Conservation (phyloP, 306 rosid species). For the Quillaja saponaria region DNA sequence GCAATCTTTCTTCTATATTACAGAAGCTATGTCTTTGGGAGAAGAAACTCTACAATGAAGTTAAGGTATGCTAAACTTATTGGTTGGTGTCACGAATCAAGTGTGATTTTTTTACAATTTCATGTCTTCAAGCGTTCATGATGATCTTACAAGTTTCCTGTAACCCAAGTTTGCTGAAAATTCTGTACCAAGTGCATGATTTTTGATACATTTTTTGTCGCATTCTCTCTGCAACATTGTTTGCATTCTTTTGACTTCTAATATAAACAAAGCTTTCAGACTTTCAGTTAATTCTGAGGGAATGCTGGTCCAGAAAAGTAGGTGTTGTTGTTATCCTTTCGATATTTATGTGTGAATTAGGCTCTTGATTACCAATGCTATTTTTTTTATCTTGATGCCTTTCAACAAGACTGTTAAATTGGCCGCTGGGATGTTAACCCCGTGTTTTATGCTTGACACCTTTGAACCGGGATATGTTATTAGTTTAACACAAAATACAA, state of each 20-base stretch:
- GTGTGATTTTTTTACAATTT: too few species aligned
- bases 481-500: neutral
- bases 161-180: neutral
- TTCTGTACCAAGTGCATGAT: neutral
- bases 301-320: neutral
- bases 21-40: slow-evolving; percentile 92
- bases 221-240: too few species aligned
- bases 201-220: neutral
- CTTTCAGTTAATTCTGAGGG: too few species aligned
- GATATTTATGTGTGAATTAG: neutral
- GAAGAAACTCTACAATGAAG: slow-evolving; percentile 90
- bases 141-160: too few species aligned
- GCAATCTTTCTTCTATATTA: slow-evolving; percentile 77
- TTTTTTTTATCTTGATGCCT: too few species aligned
- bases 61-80: slow-evolving; percentile 56
- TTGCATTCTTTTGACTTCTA: too few species aligned
- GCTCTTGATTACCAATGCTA: too few species aligned
- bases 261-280: too few species aligned
- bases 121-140: too few species aligned
- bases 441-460: neutral
- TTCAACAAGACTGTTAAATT: too few species aligned
- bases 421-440: neutral
- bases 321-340: neutral
- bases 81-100: neutral
- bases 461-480: too few species aligned